Conservation (phyloP, 2,329 filamentous ascomycete species). For the Calycina herbarum region DNA sequence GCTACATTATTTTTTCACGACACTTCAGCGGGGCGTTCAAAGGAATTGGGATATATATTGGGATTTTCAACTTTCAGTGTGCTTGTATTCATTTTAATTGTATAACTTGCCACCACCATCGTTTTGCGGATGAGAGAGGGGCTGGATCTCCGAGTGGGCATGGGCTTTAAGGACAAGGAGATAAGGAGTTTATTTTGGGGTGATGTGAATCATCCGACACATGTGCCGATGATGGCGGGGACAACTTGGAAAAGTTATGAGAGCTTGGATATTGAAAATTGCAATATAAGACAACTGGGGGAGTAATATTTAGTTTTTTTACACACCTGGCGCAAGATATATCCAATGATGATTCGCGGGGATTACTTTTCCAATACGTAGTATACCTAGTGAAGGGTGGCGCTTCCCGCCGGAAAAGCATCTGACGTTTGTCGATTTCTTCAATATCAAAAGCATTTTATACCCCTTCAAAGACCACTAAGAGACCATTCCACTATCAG, state of each 20-base stretch:
- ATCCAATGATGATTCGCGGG: slow-evolving; percentile 19
- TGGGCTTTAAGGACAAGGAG: slow-evolving; percentile 12
- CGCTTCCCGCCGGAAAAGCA: slow-evolving; percentile 3
- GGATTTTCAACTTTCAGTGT: background rate
- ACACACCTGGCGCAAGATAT: slow-evolving; percentile 17
- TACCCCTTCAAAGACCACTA: slow-evolving; percentile 7
- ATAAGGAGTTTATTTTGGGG: slow-evolving; percentile 15
- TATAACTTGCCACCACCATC: slow-evolving; percentile 15
- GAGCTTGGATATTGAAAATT: slow-evolving; percentile 14
- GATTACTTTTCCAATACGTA: background rate
- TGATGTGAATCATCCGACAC: slow-evolving; percentile 11
- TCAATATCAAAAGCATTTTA: slow-evolving; percentile 16
- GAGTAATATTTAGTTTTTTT: slow-evolving; percentile 7
- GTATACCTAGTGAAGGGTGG: slow-evolving; percentile 3
- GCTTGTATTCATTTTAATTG: slow-evolving; percentile 16
- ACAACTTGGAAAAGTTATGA: slow-evolving; percentile 4
- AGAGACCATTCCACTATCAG: slow-evolving; percentile 5
- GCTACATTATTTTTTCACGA: slow-evolving; percentile 9
- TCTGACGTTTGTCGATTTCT: slow-evolving; percentile 3
- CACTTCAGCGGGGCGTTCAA: slow-evolving; percentile 26
- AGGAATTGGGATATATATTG: slow-evolving; percentile 14
- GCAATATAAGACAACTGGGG: slow-evolving; percentile 3
- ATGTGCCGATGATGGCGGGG: background rate
- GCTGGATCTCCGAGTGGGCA: slow-evolving; percentile 23
- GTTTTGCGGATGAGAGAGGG: slow-evolving; percentile 14